Evolutionary conservation across 345 rosid genomes (phyloP), one percentile per base, ranked within the genome.

Genomic region (Citrus unshiu): DNA sequence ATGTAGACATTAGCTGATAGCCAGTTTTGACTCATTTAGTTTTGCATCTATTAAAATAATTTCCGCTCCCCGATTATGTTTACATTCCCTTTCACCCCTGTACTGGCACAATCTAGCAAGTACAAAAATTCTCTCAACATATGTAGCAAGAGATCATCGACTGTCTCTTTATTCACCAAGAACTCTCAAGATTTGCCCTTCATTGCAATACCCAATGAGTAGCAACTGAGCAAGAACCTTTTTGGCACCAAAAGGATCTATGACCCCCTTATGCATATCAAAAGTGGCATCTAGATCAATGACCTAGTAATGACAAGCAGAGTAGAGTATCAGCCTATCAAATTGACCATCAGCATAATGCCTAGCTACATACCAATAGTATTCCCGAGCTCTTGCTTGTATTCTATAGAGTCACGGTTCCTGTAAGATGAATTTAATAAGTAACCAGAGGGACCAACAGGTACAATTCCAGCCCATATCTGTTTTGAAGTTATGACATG

Each of bases 371-470:
- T 86, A 96, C 99, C 98, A 79, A 96, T 93, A 81, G 97, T 97
- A 88, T 94, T 94, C 37, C 97, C 98, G 75, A 96, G 97, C 79
- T 94, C 99, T 89, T 91, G 95, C 81, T 96, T 96, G 87, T 96
- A 96, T 73, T 93, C 97, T 71, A 88, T 78, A 76, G 88, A 85
- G 85, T 94, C 97, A 56, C 99, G 98, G 82, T 83, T 81, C 70
- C 89, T 86, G 63, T 87, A 96, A 74, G 97, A 90, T 77, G 99
- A 96, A 85, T 96, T 96, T 73, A 96, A 88, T 72, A 82, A 32
- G 78, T 83, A 84, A 75, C 99, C 92, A 63, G 95, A 93, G 74
- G 99, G 97, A 69, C 99, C 99, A 84, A 79, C 78, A 74, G 93
- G 82, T 66, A 96, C 92, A 88, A 94, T 92, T 85, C 98, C 99